A percentile compares a stretch with the other conserved stretches of the same genome.
Conservation (phyloP, 2,329 filamentous ascomycete genomes). For the Stylonectria norvegica region DNA sequence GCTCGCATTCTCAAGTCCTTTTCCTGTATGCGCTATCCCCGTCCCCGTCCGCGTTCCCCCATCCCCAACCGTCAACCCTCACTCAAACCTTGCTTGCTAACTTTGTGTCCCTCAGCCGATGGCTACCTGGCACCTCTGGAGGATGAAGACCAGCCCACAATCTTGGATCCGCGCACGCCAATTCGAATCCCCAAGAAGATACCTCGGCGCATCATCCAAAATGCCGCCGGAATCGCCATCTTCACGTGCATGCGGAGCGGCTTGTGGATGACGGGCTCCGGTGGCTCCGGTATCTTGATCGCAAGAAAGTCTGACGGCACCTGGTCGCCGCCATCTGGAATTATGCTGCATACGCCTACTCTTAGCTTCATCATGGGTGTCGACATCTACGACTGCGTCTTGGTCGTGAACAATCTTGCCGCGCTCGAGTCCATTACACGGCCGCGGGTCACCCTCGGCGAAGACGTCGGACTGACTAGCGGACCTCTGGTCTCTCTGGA, state of each 20-base stretch:
- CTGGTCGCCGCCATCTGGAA: slow-evolving; percentile 89
- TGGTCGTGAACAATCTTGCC: slow-evolving; percentile 84
- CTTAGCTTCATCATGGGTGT: slow-evolving; percentile 88
- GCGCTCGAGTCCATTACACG: slow-evolving; percentile 82
- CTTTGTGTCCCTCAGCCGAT: slow-evolving; percentile 41
- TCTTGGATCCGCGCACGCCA: slow-evolving; percentile 45
- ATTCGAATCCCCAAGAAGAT: slow-evolving; percentile 72
- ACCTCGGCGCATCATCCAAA: slow-evolving; percentile 77
- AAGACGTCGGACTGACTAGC: slow-evolving; percentile 71
- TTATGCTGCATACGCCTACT: slow-evolving; percentile 84
- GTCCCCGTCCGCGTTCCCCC: not conserved
- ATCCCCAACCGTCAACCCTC: slow-evolving; percentile 1
- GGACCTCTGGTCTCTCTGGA: slow-evolving; percentile 66
- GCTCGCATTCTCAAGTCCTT: slow-evolving; percentile 87
- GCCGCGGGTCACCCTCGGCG: slow-evolving; percentile 73
- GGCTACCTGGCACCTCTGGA: slow-evolving; percentile 51
- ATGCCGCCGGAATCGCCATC: slow-evolving; percentile 85
- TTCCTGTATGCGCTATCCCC: slow-evolving; percentile 57
- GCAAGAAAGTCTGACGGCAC: slow-evolving; percentile 79
- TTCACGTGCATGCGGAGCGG: slow-evolving; percentile 96
- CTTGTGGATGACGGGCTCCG: slow-evolving; percentile 85
- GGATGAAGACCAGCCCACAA: slow-evolving; percentile 29
- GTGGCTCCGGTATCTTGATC: slow-evolving; percentile 83
- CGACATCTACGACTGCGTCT: slow-evolving; percentile 92
- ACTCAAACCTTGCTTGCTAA: slow-evolving; percentile 19